Evolutionary conservation across 805 yeast species (phyloP).

Genomic region (Yamadazyma sp.): DNA sequence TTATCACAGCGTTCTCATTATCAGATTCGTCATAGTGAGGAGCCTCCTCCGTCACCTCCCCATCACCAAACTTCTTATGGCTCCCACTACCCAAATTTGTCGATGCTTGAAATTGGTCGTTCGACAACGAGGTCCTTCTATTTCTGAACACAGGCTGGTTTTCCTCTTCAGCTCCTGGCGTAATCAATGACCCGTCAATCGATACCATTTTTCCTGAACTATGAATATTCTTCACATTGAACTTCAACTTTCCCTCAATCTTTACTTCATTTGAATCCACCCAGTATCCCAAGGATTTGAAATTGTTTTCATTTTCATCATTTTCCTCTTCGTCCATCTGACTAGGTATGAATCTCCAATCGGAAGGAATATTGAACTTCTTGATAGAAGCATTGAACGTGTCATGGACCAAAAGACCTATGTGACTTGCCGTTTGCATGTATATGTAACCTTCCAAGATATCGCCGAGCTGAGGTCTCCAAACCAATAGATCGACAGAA

Average conservation of each 20-base stretch:
- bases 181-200: constrained; percentile 80
- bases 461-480: constrained; percentile 93
- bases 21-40: constrained; percentile 22
- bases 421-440: constrained; percentile 93
- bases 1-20: constrained; percentile 25
- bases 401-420: constrained; percentile 87
- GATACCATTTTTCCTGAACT: constrained; percentile 81
- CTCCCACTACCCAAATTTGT: constrained; percentile 10
- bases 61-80: constrained; percentile 53
- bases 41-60: constrained; percentile 8
- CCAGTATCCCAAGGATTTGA: constrained; percentile 83
- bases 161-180: constrained; percentile 56
- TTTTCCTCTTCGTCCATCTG: constrained; percentile 53
- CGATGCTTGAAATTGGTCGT: constrained; percentile 20
- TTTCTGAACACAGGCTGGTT: constrained; percentile 54
- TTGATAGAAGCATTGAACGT: constrained; percentile 93
- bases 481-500: constrained; percentile 73
- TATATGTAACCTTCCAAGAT: constrained; percentile 81
- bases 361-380: constrained; percentile 77
- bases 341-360: constrained; percentile 82
- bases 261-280: constrained; percentile 68
- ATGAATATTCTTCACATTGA: constrained; percentile 70
- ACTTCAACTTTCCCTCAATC: constrained; percentile 79
- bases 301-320: constrained; percentile 26
- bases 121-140: constrained; percentile 23